Evolutionary conservation across 1,284 basidiomycete genomes (phyloP), one percentile per base, ranked within the genome.

Genomic region (Trichosporon sp.): DNA sequence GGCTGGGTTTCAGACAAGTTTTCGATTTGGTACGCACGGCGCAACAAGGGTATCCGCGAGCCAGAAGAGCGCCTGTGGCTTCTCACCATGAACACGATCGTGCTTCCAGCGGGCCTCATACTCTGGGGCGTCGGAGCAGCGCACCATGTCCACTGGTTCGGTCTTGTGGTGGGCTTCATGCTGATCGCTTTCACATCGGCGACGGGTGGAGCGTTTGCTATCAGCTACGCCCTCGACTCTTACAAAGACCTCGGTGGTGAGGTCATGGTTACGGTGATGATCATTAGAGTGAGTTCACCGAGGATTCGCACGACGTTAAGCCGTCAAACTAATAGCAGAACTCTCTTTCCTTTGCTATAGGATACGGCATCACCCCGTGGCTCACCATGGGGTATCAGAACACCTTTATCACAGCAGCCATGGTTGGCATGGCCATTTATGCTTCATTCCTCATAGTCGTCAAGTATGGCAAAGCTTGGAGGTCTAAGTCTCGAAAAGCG

Each of bases 31-130:
- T 66, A 61, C 65, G 73, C 77, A 2, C 70, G 76, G 6, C 65
- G 68, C 46, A 76, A 75, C 38, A 67, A 65, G 12, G 78, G 78
- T 21, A 61, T 79, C 5, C 75, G 78, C 54, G 78, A 80, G 67
- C 78, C 79, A 7, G 79, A 80, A 67, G 73, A 77, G 68, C 73
- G 78, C 6, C 72, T 80, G 10, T 73, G 72, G 69, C 68, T 78
- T 5, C 66, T 79, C 8, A 38, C 68, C 4, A 48, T 75, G 19
- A 73, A 68, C 51, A 72, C 71, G 32, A 21, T 79, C 35, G 48
- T 79, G 14, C 70, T 71, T 5, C 78, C 79, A 12, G 72, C 68
- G 0, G 78, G 69, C 1, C 72, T 79, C 11, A 71, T 79, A 35
- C 69, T 78, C 10, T 79, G 75, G 73, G 78, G 78, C 7, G 75